These are phyloP conservation scores for Globisporangium solare DNA, from an alignment of 352 stramenopile species.

Conservation along the genomic window DNA sequence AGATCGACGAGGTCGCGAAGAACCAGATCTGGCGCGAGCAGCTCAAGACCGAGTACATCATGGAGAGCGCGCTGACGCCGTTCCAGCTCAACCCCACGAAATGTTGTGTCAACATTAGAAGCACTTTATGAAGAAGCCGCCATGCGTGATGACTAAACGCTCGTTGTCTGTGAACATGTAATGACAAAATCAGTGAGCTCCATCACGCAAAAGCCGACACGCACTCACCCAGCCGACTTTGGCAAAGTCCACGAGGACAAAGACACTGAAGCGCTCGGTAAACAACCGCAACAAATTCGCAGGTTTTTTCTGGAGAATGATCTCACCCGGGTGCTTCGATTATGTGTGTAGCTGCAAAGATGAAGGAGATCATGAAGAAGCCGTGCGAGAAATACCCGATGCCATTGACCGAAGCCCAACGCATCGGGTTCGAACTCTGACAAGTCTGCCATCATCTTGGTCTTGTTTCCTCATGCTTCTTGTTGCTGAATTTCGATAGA, in stretches of 20 bases:
- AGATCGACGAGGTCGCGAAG: slow-evolving; percentile 79
- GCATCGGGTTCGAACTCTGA: slow-evolving; percentile 37
- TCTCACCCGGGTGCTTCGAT: not conserved
- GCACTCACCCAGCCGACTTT: slow-evolving; percentile 72
- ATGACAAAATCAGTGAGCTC: slow-evolving; percentile 45
- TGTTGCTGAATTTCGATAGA: slow-evolving; percentile 13
- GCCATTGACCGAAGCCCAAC: slow-evolving; percentile 73
- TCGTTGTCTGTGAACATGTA: not conserved
- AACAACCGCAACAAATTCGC: not conserved
- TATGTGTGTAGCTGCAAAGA: slow-evolving; percentile 32
- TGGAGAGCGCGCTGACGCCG: slow-evolving; percentile 65
- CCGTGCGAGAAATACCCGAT: slow-evolving; percentile 57
- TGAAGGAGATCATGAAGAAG: slow-evolving; percentile 61
- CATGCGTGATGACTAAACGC: not conserved
- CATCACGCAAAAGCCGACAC: slow-evolving; percentile 71
- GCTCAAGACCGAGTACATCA: slow-evolving; percentile 77
- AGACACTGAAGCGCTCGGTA: slow-evolving; percentile 52
- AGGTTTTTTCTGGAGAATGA: not conserved
- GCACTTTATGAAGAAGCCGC: no score
- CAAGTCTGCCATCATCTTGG: not conserved
- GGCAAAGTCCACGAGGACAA: slow-evolving; percentile 47
- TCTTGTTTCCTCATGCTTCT: not conserved
- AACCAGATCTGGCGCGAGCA: slow-evolving; percentile 90
- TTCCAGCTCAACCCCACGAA: slow-evolving; percentile 86
- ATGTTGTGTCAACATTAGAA: slow-evolving; percentile 21